Evolutionary conservation across 2,329 filamentous ascomycete species (phyloP).

Genomic region (Plectosphaerella plurivora): DNA sequence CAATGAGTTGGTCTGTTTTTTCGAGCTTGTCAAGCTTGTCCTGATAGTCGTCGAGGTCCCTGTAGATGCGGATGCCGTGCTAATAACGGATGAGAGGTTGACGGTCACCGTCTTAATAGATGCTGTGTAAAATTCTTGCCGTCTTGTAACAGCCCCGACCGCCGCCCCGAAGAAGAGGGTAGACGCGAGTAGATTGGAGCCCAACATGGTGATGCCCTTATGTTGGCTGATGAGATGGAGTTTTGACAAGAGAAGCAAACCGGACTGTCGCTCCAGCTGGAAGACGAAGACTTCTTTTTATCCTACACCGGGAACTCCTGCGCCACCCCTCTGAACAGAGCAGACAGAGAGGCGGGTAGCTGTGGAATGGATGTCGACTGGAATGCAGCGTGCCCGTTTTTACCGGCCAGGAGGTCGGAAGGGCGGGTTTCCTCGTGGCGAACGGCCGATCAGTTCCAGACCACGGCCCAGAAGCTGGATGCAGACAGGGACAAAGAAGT

Average conservation of each 20-base stretch:
- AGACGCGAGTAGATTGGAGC: background rate
- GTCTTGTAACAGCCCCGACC: constrained; percentile 1
- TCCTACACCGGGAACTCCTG: no score
- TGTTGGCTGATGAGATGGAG: background rate
- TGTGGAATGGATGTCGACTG: background rate
- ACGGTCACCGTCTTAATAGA: background rate
- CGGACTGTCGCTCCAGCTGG: background rate
- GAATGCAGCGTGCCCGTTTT: background rate
- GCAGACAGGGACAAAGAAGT: no score
- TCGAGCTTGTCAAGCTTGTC: no score
- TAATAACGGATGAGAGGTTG: background rate
- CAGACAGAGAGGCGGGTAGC: background rate
- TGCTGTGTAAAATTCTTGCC: background rate
- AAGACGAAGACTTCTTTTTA: no score
- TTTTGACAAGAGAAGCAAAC: background rate
- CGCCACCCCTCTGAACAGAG: background rate
- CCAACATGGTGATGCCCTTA: background rate
- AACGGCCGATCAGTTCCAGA: no score
- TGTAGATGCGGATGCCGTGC: no score
- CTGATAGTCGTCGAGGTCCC: no score
- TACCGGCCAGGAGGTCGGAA: no score
- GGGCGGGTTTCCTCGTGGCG: no score
- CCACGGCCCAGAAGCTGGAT: no score
- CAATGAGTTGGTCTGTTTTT: no score
- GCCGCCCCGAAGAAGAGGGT: background rate